Percentiles rank a stretch among this genome's conserved stretches.
Evolutionary conservation across 2,329 filamentous ascomycete genomes (phyloP).

Genomic region (Parafenestella ontariensis): DNA sequence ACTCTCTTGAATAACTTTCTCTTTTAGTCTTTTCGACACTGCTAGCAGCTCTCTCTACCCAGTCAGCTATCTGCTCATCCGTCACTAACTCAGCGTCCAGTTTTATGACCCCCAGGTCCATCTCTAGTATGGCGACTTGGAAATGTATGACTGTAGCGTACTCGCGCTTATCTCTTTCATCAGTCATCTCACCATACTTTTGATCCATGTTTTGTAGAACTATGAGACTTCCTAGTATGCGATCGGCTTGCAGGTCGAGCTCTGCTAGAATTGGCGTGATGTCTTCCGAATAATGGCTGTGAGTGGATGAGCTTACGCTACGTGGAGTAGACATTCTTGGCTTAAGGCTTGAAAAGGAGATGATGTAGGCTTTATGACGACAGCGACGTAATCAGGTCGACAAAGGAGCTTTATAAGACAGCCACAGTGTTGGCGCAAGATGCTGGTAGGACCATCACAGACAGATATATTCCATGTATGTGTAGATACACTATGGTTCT

Average conservation of each 20-base stretch:
- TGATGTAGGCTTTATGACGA: neutral
- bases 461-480: neutral
- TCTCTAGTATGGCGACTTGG: slow-evolving; percentile 5
- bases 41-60: neutral
- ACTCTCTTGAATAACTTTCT: neutral
- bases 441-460: neutral
- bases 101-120: slow-evolving; percentile 3
- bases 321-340: neutral
- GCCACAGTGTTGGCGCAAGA: neutral
- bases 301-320: neutral
- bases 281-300: neutral
- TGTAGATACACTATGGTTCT: neutral
- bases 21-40: slow-evolving; percentile 3
- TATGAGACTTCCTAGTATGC: slow-evolving; percentile 4
- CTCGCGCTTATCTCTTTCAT: neutral
- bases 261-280: neutral
- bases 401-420: neutral
- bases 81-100: neutral
- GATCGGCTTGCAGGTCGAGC: slow-evolving; percentile 5
- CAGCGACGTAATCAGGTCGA: neutral
- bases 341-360: neutral
- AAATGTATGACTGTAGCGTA: slow-evolving; percentile 3
- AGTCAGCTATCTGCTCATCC: slow-evolving; percentile 3
- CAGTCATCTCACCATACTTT: neutral
- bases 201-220: slow-evolving; percentile 6